Evolutionary conservation across 768 basidiomycete genomes (phyloP), one percentile per base, ranked within the genome.

Genomic region (Russula griseocarnosa): DNA sequence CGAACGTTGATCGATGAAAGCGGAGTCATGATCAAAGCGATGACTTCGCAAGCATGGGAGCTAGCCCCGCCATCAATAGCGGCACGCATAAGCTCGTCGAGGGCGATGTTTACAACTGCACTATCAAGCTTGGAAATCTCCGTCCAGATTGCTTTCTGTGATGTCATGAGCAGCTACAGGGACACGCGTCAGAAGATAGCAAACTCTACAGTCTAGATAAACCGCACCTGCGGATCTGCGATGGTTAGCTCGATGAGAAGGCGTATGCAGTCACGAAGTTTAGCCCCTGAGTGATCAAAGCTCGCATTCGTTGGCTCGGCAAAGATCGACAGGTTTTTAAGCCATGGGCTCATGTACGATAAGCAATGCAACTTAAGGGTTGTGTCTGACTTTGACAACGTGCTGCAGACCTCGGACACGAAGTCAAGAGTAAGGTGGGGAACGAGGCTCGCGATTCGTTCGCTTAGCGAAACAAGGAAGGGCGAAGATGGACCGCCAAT

Each of bases 391-490:
- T 78, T 76, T n/a, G 78, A 75, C 79, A 90, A 84, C 3, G 85
- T 82, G 0, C 81, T 81, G 36, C 83, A 83, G 32, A 94, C 90
- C 74, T 94, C 94, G n/a, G 86, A 83, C 58, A 95, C 78, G 74
- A 96, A 92, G 73, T 96, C 94, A 20, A 96, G 77, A 0, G 93
- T 94, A 36, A 96, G 77, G 38, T 90, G 83, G 13, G 94, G 92
- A n/a, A 83, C 84, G 69, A 86, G 86, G 2, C 77, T 78, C 3
- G 92, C 84, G 18, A 94, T 75, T 49, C 81, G 82, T 64, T 88
- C 88, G 73, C 91, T 93, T 49, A 93, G 73, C 55, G 79, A 78
- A 10, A 79, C 74, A 26, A 87, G 82, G 65, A 90, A 89, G 1
- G 84, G 66, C 11, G 65, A 63, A 13, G 66, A 63, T 46, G 76